Evolutionary conservation across 2,329 filamentous ascomycete species (phyloP), one percentile per base, ranked within the genome.

Genomic region (Teratosphaeria zuluensis): DNA sequence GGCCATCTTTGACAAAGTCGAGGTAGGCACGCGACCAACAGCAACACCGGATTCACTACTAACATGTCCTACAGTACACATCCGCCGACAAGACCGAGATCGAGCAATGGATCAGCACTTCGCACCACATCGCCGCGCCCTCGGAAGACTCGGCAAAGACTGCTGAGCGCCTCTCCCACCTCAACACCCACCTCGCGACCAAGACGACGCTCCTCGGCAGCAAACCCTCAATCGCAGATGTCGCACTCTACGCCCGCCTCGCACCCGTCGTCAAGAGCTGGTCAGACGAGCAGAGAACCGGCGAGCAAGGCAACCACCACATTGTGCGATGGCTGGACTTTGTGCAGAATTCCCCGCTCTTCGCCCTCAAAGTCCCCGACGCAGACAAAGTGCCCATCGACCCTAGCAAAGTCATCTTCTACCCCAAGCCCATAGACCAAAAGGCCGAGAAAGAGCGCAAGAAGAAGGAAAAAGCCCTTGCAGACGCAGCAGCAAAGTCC

Each of bases 381-480:
- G 80, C 77, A 56, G 85, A 94, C 70, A 96, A 94, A 80, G 77
- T 96, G 68, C 77, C 78, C 65, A 83, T 97, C 65, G 86, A 96
- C 73, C 78, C 84, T 55, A 85, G 91, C 68, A 87, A 92, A 67
- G 83, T 97, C 60, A 81, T 90, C 63, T 92, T 91, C 73, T 87
- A 92, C 68, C 92, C 94, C 78, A 92, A 92, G 66, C 89, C 89
- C 21, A 84, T 92, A 62, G 91, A 96, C 66, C 85, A 88, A 68
- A 95, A 95, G 81, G 91, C 91, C 58, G 92, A 96, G 81, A 96
- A 96, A 80, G 92, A 96, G 81, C 85, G 88, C 54, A 84, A 92
- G 76, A 96, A 96, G 87, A 95, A 95, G 80, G 91, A 95, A 78
- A 96, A 96, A 81, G 89, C 87, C 56, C 75, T 76, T 4, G 78